Base-by-base conservation (phyloP, 163 green algal species). In the Picocystis sp. region DNA sequence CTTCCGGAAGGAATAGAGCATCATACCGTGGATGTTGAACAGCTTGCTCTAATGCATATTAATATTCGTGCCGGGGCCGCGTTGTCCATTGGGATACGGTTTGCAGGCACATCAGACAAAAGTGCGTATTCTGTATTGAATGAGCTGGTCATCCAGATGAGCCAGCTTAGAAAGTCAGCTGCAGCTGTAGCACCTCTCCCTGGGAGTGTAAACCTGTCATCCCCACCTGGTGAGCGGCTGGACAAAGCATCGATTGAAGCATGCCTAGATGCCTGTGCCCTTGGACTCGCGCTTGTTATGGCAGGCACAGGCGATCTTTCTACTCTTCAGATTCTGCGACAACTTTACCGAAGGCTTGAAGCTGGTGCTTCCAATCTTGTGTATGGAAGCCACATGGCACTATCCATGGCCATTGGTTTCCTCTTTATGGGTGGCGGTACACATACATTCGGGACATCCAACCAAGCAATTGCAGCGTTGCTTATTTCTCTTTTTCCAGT, bases 401-500 rank as follows among this genome's bases (percentile, higher is more conserved):
- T 87, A n/a, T 70, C 50, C 59, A 78, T 93, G 64, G 83, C 81
- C 1, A 69, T 74, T 29, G 85, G 86, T 14, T 92, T 94, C 58
- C 73, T 98, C 24, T 94, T 93, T 62, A 62, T 96, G 57, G 81
- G 81, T 9, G 75, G 67, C 24, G 64, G 87, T 47, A 50, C 48
- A 0, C 45, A 56, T 55, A 92, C 82, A 22, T 87, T 97, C 45
- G 65, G 55, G 45, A 89, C 75, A 29, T 64, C 60, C 52, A 78
- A 85, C 49, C 44, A 64, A 14, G 67, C 81, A 11, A 71, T 93
- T n/a, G 89, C 89, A 1, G 74, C 75, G 45, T 75, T 98, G 50
- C 65, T 96, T 42, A 78, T 92, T 23, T 68, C 89, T 3, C 66
- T 95, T 23, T 95, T 81, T 64, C 89, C 89, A 2, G 60, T 58